Evolutionary conservation across 495 filamentous ascomycete genomes (phyloP), one percentile per base, ranked within the genome.

Genomic region (Letharia columbiana): DNA sequence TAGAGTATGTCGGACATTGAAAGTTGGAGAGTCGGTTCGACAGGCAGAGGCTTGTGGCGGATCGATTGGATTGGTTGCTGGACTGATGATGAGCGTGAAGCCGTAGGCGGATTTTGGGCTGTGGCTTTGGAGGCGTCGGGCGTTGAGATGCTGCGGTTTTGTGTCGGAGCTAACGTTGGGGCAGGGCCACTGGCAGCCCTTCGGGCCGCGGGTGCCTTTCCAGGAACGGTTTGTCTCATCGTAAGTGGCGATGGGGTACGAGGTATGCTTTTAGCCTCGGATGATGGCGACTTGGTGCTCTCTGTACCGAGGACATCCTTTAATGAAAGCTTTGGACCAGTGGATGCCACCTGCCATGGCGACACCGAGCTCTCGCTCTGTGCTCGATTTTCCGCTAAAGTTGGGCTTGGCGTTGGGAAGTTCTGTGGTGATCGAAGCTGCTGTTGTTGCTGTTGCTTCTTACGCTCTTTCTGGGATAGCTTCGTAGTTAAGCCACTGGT

Each of bases 401-500:
- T 23, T n/a, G 56, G 35, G 52, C 13, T 50, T 62, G 62, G 42
- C 40, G 57, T 73, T 9, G 71, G 69, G 52, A 76, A 72, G 10
- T 75, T 62, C 35, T 79, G 76, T 15, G 77, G 73, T 11, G 71
- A 70, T 57, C 45, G 60, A 44, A 57, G 40, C 33, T 64, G 66
- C 68, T 84, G 82, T 71, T 87, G 84, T 68, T 90, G 86, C 68
- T 91, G 85, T 59, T 89, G 83, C 72, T 84, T 90, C 77, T 96
- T 96, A 15, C 91, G 86, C 72, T 96, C 93, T 72, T 91, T 93
- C 69, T 98, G 94, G 2, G 91, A 94, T 52, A 95, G 68, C 86
- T 96, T 74, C 63, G 50, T 75, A 72, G 45, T 69, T 12, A 54
- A 28, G 28, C 52, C 31, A 45, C 63, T 35, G 7, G 31, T 64